Percentiles rank a stretch among this genome's conserved stretches.
Conservation (phyloP, 345 rosid genomes). For the Streptanthus diversifolius region DNA sequence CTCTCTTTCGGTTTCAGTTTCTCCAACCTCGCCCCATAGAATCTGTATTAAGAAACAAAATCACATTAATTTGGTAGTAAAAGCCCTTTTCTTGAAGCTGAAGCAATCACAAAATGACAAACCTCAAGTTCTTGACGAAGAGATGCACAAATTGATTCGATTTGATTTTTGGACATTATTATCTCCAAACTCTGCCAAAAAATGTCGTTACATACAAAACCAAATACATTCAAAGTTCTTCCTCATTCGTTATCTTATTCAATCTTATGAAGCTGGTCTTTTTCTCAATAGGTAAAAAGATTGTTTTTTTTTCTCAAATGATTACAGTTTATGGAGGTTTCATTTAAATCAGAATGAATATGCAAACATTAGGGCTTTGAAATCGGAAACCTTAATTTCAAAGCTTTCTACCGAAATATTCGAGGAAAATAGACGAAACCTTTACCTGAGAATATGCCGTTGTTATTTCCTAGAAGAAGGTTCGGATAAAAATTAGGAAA, state of each 20-base stretch:
- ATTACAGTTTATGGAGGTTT: neutral
- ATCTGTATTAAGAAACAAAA: slow-evolving; percentile 38
- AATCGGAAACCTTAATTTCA: neutral
- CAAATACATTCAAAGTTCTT: neutral
- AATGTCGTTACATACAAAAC: neutral
- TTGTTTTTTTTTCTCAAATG: neutral
- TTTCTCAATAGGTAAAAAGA: neutral
- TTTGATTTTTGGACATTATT: slow-evolving; percentile 48
- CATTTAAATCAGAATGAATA: neutral
- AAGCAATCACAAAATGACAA: slow-evolving; percentile 25
- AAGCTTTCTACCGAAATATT: neutral
- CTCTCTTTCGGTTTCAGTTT: slow-evolving; percentile 64
- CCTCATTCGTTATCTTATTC: neutral
- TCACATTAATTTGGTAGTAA: neutral
- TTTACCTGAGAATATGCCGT: slow-evolving; percentile 27
- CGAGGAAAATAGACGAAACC: neutral
- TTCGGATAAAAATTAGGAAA: slow-evolving; percentile 6
- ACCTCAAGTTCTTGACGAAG: slow-evolving; percentile 88
- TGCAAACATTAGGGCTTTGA: neutral
- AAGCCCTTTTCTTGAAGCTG: neutral
- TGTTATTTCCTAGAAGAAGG: neutral
- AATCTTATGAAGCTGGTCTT: neutral
- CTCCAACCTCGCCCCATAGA: slow-evolving; percentile 95
- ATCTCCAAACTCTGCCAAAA: slow-evolving; percentile 22
- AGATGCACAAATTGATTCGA: slow-evolving; percentile 60